These are phyloP conservation scores for Penicillium coprophilum DNA, from an alignment of 495 filamentous ascomycete genomes.

Conservation along the genomic window DNA sequence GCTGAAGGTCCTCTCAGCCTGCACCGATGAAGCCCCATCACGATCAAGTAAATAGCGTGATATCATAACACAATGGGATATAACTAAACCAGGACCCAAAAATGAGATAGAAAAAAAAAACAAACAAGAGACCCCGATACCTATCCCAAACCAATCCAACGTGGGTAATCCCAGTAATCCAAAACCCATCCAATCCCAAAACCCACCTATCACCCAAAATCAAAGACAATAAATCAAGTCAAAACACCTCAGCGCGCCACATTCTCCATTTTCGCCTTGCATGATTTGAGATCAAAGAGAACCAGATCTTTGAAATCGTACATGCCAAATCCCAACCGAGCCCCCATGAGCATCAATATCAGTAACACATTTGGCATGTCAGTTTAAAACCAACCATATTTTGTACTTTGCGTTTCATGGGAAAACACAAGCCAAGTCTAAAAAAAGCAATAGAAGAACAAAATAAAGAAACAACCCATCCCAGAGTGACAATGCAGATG, in stretches of 20 bases:
- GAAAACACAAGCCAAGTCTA: constrained; percentile 18
- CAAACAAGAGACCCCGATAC: not conserved
- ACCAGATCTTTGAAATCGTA: not conserved
- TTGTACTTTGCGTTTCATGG: not conserved
- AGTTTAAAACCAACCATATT: constrained; percentile 6
- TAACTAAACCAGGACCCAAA: constrained; percentile 26
- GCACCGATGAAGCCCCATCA: constrained; percentile 14
- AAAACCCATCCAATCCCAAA: not conserved
- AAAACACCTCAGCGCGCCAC: not conserved
- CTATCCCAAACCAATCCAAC: constrained; percentile 1
- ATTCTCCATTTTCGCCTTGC: constrained; percentile 2
- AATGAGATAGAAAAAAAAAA: constrained; percentile 6
- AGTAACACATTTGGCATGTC: not conserved
- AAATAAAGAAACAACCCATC: constrained; percentile 12
- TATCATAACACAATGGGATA: constrained; percentile 38
- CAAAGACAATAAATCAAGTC: not conserved
- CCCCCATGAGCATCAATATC: not conserved
- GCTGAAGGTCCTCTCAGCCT: constrained; percentile 1
- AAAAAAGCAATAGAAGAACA: constrained; percentile 15
- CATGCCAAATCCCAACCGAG: not conserved
- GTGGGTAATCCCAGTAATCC: constrained; percentile 10
- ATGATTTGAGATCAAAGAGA: not conserved
- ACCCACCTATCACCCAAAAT: not conserved
- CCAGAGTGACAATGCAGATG: constrained; percentile 27
- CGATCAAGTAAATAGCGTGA: constrained; percentile 24